Base-by-base conservation (phyloP, 2,329 filamentous ascomycete species). In the Drechslera avenae region DNA sequence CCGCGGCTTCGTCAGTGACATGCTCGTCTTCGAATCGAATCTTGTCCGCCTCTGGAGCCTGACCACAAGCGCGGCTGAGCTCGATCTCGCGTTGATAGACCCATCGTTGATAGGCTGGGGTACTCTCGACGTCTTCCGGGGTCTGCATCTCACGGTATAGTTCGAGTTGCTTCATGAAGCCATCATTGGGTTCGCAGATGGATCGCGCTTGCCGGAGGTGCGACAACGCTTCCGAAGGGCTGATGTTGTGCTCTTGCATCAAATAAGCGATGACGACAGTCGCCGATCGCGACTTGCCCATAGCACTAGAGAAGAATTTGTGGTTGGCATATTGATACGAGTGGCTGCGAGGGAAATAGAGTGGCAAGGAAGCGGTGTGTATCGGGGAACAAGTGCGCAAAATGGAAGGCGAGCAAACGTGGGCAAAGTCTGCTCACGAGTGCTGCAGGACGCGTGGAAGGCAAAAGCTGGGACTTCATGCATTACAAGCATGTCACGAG, bases 281-380 rank as follows among this genome's bases (percentile, higher is more conserved):
- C 60, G 93, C 89, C 39, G 93, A 97, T 52, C 94, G 89, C 28
- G 92, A 97, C 76, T 95, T 96, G 45, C 94, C 94, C 86, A 96
- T 96, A 17, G 91, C 93, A 81, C 94, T 96, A 76, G 64, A 70
- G 28, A 54, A 47, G 53, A 50, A 39, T 56, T 46, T 54, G 47
- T 56, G 47, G 68, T 73, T 72, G 69, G 69, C 69, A 73, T 72
- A 53, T 52, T 54, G 60, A 55, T 52, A 58, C 46, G 57, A 65
- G 60, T 65, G 68, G 65, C 57, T 63, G 51, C 28, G 47, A 50
- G 52, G 52, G 43, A 34, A 41, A 57, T 40, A 46, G 39, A 56
- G 70, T 73, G 68, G 70, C 69, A 63, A 71, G 67, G 56, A 62
- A 67, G 69, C 71, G 69, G 69, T 71, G 69, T 64, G 63, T 46